These are phyloP conservation scores for Dictyostelium brefeldianum DNA, from an alignment of 78 protist species.

Conservation along the genomic window DNA sequence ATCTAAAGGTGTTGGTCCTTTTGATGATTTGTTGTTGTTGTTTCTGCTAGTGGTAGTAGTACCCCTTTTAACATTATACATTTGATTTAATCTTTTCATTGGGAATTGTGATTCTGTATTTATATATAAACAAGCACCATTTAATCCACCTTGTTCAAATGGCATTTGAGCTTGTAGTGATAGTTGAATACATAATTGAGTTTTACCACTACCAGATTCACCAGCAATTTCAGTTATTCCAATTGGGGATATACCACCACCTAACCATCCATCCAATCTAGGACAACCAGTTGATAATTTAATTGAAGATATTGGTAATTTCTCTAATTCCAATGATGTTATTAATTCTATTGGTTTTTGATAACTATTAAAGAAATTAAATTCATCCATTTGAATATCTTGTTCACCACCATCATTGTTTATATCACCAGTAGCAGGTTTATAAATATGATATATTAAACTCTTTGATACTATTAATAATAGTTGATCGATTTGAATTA, in stretches of 20 bases:
- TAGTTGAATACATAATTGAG: slow-evolving; percentile 53
- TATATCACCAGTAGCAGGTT: background rate
- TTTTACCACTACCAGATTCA: slow-evolving; percentile 76
- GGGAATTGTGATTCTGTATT: slow-evolving; percentile 46
- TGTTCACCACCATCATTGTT: background rate
- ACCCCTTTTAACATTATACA: slow-evolving; percentile 3
- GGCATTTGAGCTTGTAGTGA: slow-evolving; percentile 58
- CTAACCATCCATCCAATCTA: background rate
- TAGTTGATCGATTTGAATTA: background rate
- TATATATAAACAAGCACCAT: slow-evolving; percentile 59
- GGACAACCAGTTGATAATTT: slow-evolving; percentile 28
- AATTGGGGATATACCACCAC: slow-evolving; percentile 65
- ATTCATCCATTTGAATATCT: background rate
- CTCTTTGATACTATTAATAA: slow-evolving; percentile 16
- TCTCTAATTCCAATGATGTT: slow-evolving; percentile 34
- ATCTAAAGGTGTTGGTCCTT: background rate
- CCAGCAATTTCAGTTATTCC: slow-evolving; percentile 80
- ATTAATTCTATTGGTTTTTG: background rate
- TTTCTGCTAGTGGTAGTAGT: background rate
- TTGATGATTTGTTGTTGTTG: background rate
- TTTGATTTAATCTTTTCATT: slow-evolving; percentile 40
- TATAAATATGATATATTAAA: slow-evolving; percentile 27
- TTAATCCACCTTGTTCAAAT: slow-evolving; percentile 59
- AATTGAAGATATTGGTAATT: slow-evolving; percentile 28
- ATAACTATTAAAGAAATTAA: background rate